Evolutionary conservation across 2,329 filamentous ascomycete species (phyloP).

Genomic region (Botryosphaeria dothidea): DNA sequence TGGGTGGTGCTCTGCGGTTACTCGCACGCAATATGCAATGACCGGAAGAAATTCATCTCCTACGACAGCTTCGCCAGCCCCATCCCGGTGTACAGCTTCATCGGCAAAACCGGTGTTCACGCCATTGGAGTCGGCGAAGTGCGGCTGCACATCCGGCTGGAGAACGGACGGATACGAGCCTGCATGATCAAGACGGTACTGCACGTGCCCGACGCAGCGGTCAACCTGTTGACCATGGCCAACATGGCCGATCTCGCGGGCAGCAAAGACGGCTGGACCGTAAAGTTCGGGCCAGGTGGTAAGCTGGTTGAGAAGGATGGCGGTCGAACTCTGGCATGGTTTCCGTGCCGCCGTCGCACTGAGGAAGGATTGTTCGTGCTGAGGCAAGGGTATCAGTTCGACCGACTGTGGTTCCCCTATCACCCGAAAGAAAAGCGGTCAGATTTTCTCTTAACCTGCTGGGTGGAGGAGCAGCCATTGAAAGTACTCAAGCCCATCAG

Average conservation of each 20-base stretch:
- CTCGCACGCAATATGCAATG: neutral
- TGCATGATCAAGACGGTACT: too few species aligned
- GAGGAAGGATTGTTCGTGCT: neutral
- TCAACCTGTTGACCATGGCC: too few species aligned
- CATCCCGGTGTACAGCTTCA: neutral
- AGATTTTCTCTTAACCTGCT: neutral
- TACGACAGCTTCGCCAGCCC: neutral
- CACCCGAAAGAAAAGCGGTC: neutral
- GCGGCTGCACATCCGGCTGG: too few species aligned
- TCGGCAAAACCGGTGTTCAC: neutral
- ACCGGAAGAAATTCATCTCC: neutral
- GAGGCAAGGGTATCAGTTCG: neutral
- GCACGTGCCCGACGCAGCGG: too few species aligned
- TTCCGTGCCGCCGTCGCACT: neutral
- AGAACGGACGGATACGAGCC: too few species aligned
- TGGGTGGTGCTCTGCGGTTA: neutral
- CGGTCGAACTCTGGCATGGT: too few species aligned
- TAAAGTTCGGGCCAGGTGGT: neutral
- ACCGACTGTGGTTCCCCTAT: neutral
- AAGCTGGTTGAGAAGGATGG: too few species aligned
- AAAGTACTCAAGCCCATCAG: neutral
- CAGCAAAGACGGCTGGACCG: too few species aligned
- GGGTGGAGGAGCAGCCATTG: neutral
- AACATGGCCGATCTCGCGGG: too few species aligned
- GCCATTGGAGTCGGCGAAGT: neutral